Base-by-base conservation (phyloP, 495 filamentous ascomycete genomes). In the Chaetomium cochliodes region DNA sequence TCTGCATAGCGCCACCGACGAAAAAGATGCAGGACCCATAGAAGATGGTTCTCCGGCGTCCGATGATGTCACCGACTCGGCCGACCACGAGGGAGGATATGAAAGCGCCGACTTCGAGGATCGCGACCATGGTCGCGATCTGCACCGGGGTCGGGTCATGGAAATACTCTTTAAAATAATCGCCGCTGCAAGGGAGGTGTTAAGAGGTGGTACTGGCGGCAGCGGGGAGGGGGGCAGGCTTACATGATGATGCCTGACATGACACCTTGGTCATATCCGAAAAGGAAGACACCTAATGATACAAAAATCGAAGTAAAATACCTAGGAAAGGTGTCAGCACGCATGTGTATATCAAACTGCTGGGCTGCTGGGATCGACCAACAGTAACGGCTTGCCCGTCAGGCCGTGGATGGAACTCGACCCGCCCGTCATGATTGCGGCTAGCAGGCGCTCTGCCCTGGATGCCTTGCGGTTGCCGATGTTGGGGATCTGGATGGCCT, bases 181-280 rank as follows among this genome's bases (percentile, higher is more conserved):
- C 81, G 47, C 92, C 92, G 50, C 93, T 97, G 62, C 46, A 67
- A 75, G 57, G 62, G 13, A 47, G 9, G n/a, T n/a, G 25, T 74
- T 47, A 33, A 33, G 47, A 58, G 18, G 41, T 55, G 60, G 42
- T n/a, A 58, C 37, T 58, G 56, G 66, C 23, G 60, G 61, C 53
- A 58, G 63, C 60, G 53, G 54, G 22, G 23, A 9, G 20, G n/a
- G n/a, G 8, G 4, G 15, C n/a, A 18, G 16, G 82, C 90, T 69
- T 82, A 97, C 92, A 90, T 97, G 78, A 98, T 97, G 72, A 98
- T 96, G 49, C 94, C 96, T 64, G 96, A 98, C 94, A 97, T 98
- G 53, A 98, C 94, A 65, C 94, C 94, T 76, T 98, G 94, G 73
- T 98, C 94, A 84, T 98, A 98, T 60, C 94, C 96, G 76, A 98